A percentile compares a stretch with the other conserved stretches of the same genome.
These are phyloP conservation scores for Conoideocrella luteorostrata DNA, from an alignment of 2,329 filamentous ascomycete genomes.

Conservation along the genomic window DNA sequence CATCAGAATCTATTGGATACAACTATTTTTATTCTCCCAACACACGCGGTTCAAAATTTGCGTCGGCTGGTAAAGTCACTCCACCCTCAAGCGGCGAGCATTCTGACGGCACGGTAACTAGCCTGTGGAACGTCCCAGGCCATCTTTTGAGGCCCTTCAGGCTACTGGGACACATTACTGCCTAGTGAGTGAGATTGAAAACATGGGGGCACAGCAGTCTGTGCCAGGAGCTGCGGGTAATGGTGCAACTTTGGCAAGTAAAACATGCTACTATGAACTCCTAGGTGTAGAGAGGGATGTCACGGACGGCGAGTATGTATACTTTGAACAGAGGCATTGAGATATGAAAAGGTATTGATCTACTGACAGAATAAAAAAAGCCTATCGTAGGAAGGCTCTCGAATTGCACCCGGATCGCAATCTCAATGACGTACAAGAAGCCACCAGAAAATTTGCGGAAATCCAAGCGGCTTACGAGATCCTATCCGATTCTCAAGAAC, in stretches of 20 bases:
- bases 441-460: slow-evolving; percentile 83
- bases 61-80: too few species aligned
- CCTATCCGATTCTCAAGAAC: slow-evolving; percentile 91
- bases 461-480: slow-evolving; percentile 91
- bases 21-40: too few species aligned
- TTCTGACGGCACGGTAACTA: too few species aligned
- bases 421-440: slow-evolving; percentile 73
- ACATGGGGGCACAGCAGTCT: slow-evolving; percentile 53
- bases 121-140: too few species aligned
- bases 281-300: slow-evolving; percentile 67
- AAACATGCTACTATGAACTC: slow-evolving; percentile 81
- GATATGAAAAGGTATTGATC: background rate
- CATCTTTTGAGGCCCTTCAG: too few species aligned
- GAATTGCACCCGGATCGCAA: slow-evolving; percentile 95
- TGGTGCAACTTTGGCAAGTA: slow-evolving; percentile 35
- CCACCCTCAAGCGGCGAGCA: too few species aligned
- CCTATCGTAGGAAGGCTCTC: slow-evolving; percentile 83
- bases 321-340: too few species aligned
- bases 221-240: slow-evolving; percentile 20
- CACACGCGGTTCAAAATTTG: too few species aligned
- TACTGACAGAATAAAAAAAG: slow-evolving; percentile 73
- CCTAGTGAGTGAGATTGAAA: too few species aligned
- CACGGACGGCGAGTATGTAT: slow-evolving; percentile 68
- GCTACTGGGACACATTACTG: too few species aligned
- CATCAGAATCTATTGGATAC: too few species aligned